Evolutionary conservation across 306 rosid species (phyloP).

Genomic region (Dryas drummondii): DNA sequence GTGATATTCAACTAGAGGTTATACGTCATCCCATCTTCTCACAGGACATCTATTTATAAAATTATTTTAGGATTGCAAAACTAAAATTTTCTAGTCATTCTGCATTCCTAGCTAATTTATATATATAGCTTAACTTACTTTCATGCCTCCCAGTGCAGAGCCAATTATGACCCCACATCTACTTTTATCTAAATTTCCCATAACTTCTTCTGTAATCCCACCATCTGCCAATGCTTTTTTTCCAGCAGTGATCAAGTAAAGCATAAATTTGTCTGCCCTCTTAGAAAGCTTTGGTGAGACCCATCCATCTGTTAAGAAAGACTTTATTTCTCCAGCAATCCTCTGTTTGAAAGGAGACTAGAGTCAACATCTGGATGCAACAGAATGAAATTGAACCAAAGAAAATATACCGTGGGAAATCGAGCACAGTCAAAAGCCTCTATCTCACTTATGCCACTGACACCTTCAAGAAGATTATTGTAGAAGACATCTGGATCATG

Average conservation of each 20-base stretch:
- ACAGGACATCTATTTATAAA: no score
- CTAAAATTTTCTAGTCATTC: background rate
- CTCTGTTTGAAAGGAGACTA: conserved; percentile 36
- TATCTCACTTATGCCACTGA: conserved; percentile 74
- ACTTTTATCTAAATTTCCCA: conserved; percentile 52
- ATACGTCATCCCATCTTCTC: no score
- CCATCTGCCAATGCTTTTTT: conserved; percentile 71
- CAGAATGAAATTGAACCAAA: background rate
- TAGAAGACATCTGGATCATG: conserved; percentile 78
- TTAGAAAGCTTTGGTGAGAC: conserved; percentile 65
- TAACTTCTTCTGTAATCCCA: conserved; percentile 60
- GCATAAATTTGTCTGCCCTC: conserved; percentile 79
- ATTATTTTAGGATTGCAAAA: background rate
- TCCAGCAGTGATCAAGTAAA: conserved; percentile 71
- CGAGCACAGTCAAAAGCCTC: conserved; percentile 70
- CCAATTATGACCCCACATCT: conserved; percentile 80
- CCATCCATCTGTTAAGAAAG: conserved; percentile 66
- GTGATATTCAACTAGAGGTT: background rate
- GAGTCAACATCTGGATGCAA: background rate
- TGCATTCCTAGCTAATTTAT: background rate
- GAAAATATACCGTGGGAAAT: conserved; percentile 56
- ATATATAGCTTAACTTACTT: conserved; percentile 40
- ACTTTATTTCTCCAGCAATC: conserved; percentile 84
- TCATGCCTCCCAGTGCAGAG: conserved; percentile 77
- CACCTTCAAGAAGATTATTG: conserved; percentile 67